Base-by-base conservation (phyloP, 345 rosid genomes). In the Melaleuca quinquenervia region DNA sequence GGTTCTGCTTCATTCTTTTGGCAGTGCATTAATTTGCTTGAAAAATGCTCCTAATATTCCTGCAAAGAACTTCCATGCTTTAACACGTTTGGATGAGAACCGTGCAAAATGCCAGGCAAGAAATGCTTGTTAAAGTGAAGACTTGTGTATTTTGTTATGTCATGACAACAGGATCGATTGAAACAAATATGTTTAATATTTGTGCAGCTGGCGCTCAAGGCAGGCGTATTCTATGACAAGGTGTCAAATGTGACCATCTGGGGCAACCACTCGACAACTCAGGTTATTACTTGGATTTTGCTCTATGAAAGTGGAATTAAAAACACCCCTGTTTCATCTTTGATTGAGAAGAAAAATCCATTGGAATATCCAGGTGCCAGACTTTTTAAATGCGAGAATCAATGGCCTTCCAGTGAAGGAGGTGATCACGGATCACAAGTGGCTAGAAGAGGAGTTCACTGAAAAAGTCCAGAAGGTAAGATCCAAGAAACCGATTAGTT, bases 261-360 rank as follows among this genome's bases (percentile, higher is more conserved):
- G 99, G 99, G 99, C 85, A 97, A 97, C 89, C 99, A 97, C 91
- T 97, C 99, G 5, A 97, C 98, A 18, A 97, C 99, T 87, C 98
- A 97, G 99, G 98, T 97, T 70, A 82, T 50, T 18, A 53, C 83
- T 53, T n/a, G 45, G 87, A 82, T 86, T 80, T 44, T 32, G 32
- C 49, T 52, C 53, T 52, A 22, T 60, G 48, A 70, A 70, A 70
- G 13, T 70, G 26, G 80, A 70, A 70, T 13, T 70, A 70, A 5
- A 32, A 36, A 8, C 80, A 36, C 48, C 27, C 8, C 8, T 22
- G 62, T 62, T 48, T 48, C 76, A 22, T 29, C 52, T 56, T 50
- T 58, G 75, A 84, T 49, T 24, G 26, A 84, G 36, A n/a, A 83
- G 51, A 82, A 20, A 56, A 56, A 32, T n/a, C 62, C 26, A 27